Conservation (phyloP, 176 grass and related monocot species). For the Saccharum officinarum region DNA sequence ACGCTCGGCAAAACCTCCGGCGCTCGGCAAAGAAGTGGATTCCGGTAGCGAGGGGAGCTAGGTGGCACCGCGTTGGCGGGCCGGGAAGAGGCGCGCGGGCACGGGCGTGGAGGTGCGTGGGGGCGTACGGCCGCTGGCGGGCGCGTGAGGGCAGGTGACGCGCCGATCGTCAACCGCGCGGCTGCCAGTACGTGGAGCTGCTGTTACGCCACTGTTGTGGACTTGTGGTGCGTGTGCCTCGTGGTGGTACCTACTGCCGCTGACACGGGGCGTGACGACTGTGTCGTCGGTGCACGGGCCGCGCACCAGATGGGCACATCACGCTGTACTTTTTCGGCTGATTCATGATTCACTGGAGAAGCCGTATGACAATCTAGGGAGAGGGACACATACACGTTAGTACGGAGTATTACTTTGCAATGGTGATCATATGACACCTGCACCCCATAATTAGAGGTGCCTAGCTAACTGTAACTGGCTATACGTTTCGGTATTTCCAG, state of each 20-base stretch:
- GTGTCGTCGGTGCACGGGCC: neutral
- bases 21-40: too few species aligned
- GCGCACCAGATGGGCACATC: neutral
- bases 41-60: neutral
- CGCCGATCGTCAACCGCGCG: neutral
- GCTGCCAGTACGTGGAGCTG: neutral
- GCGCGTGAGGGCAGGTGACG: neutral
- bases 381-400: neutral
- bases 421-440: neutral
- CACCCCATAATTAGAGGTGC: neutral
- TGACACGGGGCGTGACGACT: neutral
- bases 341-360: neutral
- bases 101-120: neutral
- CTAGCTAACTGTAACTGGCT: too few species aligned
- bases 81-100: neutral
- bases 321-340: neutral
- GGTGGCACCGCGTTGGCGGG: too few species aligned
- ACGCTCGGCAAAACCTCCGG: too few species aligned
- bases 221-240: neutral
- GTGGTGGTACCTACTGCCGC: neutral
- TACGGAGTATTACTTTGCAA: neutral
- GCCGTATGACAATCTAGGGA: neutral
- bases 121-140: neutral
- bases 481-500: neutral
- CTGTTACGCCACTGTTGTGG: neutral